phyloP scores from a whole-genome alignment of 139 green algal genomes.

The Zygnema circumcarinatum region DNA sequence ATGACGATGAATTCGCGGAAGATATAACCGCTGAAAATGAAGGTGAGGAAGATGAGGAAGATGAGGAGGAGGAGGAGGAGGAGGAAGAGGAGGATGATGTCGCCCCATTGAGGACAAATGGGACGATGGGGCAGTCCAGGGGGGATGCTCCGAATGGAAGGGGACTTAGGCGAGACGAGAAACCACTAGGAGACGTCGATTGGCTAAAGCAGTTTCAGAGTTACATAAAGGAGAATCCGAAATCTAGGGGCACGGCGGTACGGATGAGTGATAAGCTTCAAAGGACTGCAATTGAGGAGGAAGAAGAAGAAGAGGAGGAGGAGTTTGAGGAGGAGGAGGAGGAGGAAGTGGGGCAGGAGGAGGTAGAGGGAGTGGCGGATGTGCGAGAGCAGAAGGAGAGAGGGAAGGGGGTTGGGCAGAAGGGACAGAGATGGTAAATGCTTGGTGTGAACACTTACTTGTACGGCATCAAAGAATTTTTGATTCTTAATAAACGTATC shows the following conservation, averaged over 20 bases:
- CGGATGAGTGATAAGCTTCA: neutral
- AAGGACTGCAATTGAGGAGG: neutral
- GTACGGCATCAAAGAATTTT: no score
- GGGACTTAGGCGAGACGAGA: neutral
- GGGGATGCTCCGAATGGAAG: neutral
- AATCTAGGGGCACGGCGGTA: neutral
- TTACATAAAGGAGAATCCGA: neutral
- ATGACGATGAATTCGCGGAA: neutral
- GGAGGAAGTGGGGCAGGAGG: slow-evolving; percentile 18
- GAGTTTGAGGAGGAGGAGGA: slow-evolving; percentile 44
- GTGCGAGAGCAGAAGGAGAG: no score
- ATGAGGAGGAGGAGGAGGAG: neutral
- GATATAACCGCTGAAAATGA: neutral
- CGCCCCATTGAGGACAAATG: neutral
- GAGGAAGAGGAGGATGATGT: neutral
- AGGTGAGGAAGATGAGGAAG: neutral
- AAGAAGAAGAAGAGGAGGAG: slow-evolving; percentile 28
- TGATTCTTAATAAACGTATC: no score
- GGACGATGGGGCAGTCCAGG: neutral
- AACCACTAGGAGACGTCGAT: neutral
- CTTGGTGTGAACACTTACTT: no score
- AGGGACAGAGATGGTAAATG: neutral
- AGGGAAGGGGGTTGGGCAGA: neutral
- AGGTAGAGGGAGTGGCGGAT: no score
- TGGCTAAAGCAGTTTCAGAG: neutral